These are phyloP conservation scores for Alternaria sp. DNA, from an alignment of 2,329 filamentous ascomycete species.

Conservation along the genomic window DNA sequence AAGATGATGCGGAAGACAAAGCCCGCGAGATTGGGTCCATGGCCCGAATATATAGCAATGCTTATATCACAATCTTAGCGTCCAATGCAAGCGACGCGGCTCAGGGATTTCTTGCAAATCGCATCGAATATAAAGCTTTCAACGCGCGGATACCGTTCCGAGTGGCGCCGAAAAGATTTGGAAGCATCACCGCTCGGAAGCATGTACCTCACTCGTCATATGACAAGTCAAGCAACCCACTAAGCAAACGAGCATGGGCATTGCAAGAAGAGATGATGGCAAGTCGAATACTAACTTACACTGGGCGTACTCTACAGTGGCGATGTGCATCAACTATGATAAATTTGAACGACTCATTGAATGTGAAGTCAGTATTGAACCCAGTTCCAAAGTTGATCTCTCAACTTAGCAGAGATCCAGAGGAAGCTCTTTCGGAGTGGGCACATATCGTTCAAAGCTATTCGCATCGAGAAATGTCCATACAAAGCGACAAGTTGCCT, in stretches of 20 bases:
- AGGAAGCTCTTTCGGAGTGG: not conserved
- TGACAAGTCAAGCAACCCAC: not conserved
- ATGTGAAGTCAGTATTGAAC: too few relatives aligned
- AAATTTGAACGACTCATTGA: not conserved
- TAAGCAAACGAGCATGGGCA: not conserved
- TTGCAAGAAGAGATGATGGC: not conserved
- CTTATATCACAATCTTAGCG: not conserved
- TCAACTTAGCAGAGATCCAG: rapidly evolving
- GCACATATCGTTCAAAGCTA: rapidly evolving
- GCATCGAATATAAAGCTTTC: rapidly evolving
- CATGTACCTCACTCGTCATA: rapidly evolving
- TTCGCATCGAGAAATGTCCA: not conserved
- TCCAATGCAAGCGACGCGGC: not conserved
- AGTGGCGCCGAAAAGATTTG: not conserved
- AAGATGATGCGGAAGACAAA: not conserved
- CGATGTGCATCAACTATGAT: not conserved
- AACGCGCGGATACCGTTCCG: not conserved
- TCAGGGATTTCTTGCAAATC: not conserved
- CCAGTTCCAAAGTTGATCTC: not conserved
- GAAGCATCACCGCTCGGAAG: not conserved
- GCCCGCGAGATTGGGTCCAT: not conserved
- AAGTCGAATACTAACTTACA: not conserved
- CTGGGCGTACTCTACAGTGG: not conserved
- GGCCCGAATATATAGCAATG: not conserved
- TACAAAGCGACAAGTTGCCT: not conserved